Conservation (phyloP, 768 basidiomycete genomes). For the Pleurotus platypus region DNA sequence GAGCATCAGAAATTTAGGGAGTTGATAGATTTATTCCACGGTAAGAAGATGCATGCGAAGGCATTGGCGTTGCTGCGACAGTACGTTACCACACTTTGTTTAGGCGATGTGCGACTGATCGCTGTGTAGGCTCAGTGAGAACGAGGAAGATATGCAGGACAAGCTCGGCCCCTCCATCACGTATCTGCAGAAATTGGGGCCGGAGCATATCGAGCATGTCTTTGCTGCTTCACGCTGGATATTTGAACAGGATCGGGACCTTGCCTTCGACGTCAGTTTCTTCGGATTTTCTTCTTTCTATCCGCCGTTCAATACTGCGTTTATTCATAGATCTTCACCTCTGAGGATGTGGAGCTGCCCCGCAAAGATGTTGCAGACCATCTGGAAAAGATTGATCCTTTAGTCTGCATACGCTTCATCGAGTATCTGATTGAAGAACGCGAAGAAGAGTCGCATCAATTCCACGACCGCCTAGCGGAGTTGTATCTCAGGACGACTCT, state of each 20-base stretch:
- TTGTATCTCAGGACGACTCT: slow-evolving; percentile 75
- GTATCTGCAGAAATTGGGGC: slow-evolving; percentile 89
- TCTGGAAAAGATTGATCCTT: slow-evolving; percentile 66
- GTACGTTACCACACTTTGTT: slow-evolving; percentile 41
- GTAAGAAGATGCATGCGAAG: slow-evolving; percentile 93
- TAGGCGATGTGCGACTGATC: background rate
- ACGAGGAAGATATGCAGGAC: slow-evolving; percentile 73
- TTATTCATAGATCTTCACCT: slow-evolving; percentile 77
- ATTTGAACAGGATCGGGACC: slow-evolving; percentile 66
- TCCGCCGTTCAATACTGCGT: background rate
- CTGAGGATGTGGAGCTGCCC: slow-evolving; percentile 92
- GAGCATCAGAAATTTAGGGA: slow-evolving; percentile 79
- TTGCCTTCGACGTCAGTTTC: slow-evolving; percentile 67
- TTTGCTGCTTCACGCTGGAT: slow-evolving; percentile 85
- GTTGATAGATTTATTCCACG: slow-evolving; percentile 86
- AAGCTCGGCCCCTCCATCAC: slow-evolving; percentile 80
- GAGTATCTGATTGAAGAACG: slow-evolving; percentile 81
- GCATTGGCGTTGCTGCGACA: slow-evolving; percentile 81
- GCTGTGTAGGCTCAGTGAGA: slow-evolving; percentile 65
- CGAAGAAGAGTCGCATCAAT: slow-evolving; percentile 59
- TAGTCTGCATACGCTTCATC: slow-evolving; percentile 74
- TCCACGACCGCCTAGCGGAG: slow-evolving; percentile 89
- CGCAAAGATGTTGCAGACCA: slow-evolving; percentile 71
- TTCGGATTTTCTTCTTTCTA: background rate
- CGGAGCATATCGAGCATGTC: slow-evolving; percentile 76